These are phyloP conservation scores for Phycomyces nitens DNA, from an alignment of 192 early-diverging fungal genomes.

Conservation along the genomic window DNA sequence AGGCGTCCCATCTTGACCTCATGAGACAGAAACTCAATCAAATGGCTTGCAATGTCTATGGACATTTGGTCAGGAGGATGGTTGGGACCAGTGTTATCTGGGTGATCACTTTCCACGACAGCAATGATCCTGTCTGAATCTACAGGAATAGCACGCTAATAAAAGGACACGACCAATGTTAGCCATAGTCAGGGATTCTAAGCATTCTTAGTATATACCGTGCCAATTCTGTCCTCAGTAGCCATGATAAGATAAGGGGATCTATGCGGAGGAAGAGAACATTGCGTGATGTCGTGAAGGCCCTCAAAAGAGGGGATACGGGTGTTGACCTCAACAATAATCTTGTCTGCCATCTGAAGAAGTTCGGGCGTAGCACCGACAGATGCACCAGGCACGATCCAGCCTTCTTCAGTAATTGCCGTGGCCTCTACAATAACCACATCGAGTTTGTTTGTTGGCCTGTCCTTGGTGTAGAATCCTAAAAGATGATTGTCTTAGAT, in stretches of 20 bases:
- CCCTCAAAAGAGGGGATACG: constrained; percentile 41
- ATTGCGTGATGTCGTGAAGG: constrained; percentile 35
- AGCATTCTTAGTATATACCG: neutral
- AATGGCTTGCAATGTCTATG: constrained; percentile 31
- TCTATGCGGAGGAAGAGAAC: constrained; percentile 33
- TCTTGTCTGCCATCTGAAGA: constrained; percentile 39
- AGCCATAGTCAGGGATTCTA: too few relatives aligned
- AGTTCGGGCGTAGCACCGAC: constrained; percentile 43
- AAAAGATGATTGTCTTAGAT: neutral
- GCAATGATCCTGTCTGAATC: constrained; percentile 40
- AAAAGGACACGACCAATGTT: too few relatives aligned
- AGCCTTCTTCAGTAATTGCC: constrained; percentile 40
- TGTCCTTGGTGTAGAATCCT: constrained; percentile 38
- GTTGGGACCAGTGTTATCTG: constrained; percentile 34
- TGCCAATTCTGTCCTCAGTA: constrained; percentile 38
- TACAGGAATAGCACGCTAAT: constrained; percentile 31
- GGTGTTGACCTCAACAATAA: constrained; percentile 44
- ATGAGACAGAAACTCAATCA: constrained; percentile 40
- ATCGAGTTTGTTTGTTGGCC: constrained; percentile 34
- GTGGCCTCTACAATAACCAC: constrained; percentile 41
- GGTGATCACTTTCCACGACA: constrained; percentile 32
- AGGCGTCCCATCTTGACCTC: constrained; percentile 39
- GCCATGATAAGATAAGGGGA: constrained; percentile 40
- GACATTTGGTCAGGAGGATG: constrained; percentile 25
- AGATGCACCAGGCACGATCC: constrained; percentile 41